Conservation (phyloP, 225 moss, liverwort and hornwort genomes). For the Polytrichum formosum region DNA sequence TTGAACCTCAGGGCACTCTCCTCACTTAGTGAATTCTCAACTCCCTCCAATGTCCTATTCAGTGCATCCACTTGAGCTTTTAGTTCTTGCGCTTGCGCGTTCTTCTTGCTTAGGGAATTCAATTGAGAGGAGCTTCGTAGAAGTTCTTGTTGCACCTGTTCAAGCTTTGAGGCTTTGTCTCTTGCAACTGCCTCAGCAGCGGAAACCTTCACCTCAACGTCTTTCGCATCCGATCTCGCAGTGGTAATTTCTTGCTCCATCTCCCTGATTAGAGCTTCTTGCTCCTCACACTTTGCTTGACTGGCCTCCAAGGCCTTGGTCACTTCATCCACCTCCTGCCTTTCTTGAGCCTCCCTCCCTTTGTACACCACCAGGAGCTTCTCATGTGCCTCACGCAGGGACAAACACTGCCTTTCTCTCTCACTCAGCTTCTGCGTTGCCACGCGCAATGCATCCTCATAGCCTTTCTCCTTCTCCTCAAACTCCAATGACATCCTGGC, state of each 20-base stretch:
- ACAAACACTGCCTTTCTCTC: slow-evolving; percentile 44
- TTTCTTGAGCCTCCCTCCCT: slow-evolving; percentile 41
- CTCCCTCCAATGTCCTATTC: slow-evolving; percentile 44
- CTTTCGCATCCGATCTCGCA: slow-evolving; percentile 29
- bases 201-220: slow-evolving; percentile 40
- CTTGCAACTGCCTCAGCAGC: slow-evolving; percentile 50
- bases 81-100: slow-evolving; percentile 30
- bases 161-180: slow-evolving; percentile 41
- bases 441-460: slow-evolving; percentile 30
- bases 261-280: slow-evolving; percentile 40
- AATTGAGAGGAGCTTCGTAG: slow-evolving; percentile 37
- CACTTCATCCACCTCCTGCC: slow-evolving; percentile 55
- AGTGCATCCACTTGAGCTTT: slow-evolving; percentile 25
- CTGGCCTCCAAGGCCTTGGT: slow-evolving; percentile 51
- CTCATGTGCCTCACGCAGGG: slow-evolving; percentile 54
- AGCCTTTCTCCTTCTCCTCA: slow-evolving; percentile 68
- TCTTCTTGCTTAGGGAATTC: slow-evolving; percentile 28
- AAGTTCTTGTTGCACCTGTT: slow-evolving; percentile 21
- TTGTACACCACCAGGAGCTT: slow-evolving; percentile 45
- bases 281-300: slow-evolving; percentile 46
- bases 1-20: slow-evolving; percentile 39
- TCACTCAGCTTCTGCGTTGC: slow-evolving; percentile 40
- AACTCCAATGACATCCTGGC: slow-evolving; percentile 33
- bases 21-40: slow-evolving; percentile 53
- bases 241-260: slow-evolving; percentile 46